Percentiles rank a stretch among this genome's conserved stretches.
Evolutionary conservation across 2,329 filamentous ascomycete species (phyloP).

Genomic region (Davidsoniella neocaledoniae): DNA sequence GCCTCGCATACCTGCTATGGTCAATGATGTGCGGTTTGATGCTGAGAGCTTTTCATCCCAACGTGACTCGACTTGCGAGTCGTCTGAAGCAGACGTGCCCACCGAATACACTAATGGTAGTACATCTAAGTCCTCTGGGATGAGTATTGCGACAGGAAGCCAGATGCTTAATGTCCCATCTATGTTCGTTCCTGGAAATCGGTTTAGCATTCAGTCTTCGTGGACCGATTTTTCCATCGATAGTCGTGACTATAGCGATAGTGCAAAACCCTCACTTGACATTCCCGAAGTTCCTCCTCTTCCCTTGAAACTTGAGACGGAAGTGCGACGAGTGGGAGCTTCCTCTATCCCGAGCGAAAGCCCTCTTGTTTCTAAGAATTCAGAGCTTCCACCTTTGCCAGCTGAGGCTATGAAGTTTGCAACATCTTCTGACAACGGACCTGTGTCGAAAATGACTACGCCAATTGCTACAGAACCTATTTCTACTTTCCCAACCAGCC

Average conservation of each 20-base stretch:
- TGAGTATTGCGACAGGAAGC: constrained; percentile 22
- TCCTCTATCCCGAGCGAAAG: too few relatives aligned
- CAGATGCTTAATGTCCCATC: constrained; percentile 32
- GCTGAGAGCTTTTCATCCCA: constrained; percentile 18
- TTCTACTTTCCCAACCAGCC: constrained; percentile 28
- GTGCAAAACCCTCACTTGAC: constrained; percentile 7
- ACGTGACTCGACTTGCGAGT: constrained; percentile 25
- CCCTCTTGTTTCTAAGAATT: constrained; percentile 10
- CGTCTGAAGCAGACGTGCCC: constrained; percentile 20
- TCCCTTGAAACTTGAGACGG: not conserved
- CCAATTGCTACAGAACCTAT: not conserved
- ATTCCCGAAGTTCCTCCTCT: constrained; percentile 13
- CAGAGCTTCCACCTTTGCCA: constrained; percentile 7
- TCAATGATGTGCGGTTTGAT: not conserved
- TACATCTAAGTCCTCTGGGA: not conserved
- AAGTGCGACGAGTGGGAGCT: too few relatives aligned
- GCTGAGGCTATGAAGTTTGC: not conserved
- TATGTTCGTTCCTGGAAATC: constrained; percentile 26
- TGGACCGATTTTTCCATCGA: constrained; percentile 46
- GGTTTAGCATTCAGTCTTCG: constrained; percentile 37
- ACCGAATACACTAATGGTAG: constrained; percentile 15
- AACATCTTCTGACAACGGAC: not conserved
- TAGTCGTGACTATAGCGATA: constrained; percentile 24
- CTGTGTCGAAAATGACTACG: not conserved
- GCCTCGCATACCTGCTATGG: constrained; percentile 11